phyloP scores from a whole-genome alignment of 2,329 filamentous ascomycete genomes.

The Xylaria sp. region DNA sequence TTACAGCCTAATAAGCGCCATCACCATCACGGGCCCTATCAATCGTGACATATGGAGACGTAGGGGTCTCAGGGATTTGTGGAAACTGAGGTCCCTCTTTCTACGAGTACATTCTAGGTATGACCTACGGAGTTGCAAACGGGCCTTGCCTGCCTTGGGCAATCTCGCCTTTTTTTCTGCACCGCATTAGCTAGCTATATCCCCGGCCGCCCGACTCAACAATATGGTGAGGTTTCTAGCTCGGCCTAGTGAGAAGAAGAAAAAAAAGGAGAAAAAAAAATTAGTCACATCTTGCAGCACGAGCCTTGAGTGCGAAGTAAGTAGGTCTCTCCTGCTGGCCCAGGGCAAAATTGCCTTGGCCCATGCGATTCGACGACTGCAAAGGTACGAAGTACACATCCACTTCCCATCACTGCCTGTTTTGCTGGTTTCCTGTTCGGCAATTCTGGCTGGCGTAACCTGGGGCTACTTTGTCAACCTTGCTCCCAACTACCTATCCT shows the following conservation, averaged over 20 bases:
- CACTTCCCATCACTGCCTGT: conserved; percentile 12
- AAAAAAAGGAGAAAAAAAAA: conserved; percentile 11
- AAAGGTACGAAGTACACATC: conserved; percentile 10
- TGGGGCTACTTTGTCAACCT: conserved; percentile 31
- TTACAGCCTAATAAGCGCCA: conserved; percentile 4
- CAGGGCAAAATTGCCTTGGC: conserved; percentile 19
- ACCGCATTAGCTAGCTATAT: conserved; percentile 3
- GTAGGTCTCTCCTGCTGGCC: conserved; percentile 9
- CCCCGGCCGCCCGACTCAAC: conserved; percentile 6
- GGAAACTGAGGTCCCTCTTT: background rate
- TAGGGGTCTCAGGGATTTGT: conserved; percentile 10
- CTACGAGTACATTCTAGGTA: background rate
- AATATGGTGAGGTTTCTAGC: conserved; percentile 6
- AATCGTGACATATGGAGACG: conserved; percentile 7
- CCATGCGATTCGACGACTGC: conserved; percentile 25
- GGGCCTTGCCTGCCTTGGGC: conserved; percentile 10
- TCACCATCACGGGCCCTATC: conserved; percentile 1
- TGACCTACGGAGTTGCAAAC: conserved; percentile 10
- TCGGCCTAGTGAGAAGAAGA: conserved; percentile 8
- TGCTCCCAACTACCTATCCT: conserved; percentile 24
- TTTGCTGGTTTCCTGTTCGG: conserved; percentile 26
- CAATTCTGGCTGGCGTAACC: conserved; percentile 29
- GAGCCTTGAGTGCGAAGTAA: conserved; percentile 2
- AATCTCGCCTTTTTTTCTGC: conserved; percentile 1
- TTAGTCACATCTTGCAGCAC: conserved; percentile 2